A percentile compares a stretch with the other conserved stretches of the same genome.
Conservation (phyloP, 108 stramenopile species). For the Bacterosira constricta region DNA sequence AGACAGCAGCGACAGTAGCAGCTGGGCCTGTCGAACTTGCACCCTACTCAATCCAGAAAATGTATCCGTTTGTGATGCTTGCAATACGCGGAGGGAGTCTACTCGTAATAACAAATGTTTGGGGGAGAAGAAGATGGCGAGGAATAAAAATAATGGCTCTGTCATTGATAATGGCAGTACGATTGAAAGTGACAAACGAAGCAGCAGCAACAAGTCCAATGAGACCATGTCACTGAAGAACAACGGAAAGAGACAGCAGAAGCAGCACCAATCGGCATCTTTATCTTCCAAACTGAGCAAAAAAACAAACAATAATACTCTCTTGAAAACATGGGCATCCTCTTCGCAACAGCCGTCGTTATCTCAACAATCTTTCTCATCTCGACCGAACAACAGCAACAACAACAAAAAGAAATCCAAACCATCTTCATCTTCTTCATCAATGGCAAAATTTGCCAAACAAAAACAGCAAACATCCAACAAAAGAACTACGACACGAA, state of each 20-base stretch:
- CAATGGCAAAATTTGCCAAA: not conserved
- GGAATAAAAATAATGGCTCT: not conserved
- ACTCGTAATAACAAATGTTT: slow-evolving; percentile 1
- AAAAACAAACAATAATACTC: not conserved
- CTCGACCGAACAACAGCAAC: not conserved
- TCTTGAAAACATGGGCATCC: not conserved
- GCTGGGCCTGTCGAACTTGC: slow-evolving; percentile 32
- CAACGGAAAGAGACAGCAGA: not conserved
- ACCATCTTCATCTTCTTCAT: not conserved
- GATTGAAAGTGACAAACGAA: too few species aligned
- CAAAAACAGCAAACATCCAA: not conserved
- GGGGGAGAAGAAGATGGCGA: not conserved
- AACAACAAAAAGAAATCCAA: not conserved
- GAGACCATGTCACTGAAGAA: too few species aligned
- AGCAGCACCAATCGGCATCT: not conserved
- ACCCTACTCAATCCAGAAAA: slow-evolving; percentile 26
- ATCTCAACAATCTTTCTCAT: too few species aligned
- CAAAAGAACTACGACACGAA: not conserved
- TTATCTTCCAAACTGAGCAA: not conserved
- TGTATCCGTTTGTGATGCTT: slow-evolving; percentile 18
- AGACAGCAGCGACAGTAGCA: not conserved
- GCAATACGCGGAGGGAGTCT: slow-evolving; percentile 8
- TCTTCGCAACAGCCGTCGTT: too few species aligned
- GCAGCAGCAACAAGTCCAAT: too few species aligned
- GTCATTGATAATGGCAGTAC: not conserved